Base-by-base conservation (phyloP, 140 eudicot species). In the Senecio squalidus region DNA sequence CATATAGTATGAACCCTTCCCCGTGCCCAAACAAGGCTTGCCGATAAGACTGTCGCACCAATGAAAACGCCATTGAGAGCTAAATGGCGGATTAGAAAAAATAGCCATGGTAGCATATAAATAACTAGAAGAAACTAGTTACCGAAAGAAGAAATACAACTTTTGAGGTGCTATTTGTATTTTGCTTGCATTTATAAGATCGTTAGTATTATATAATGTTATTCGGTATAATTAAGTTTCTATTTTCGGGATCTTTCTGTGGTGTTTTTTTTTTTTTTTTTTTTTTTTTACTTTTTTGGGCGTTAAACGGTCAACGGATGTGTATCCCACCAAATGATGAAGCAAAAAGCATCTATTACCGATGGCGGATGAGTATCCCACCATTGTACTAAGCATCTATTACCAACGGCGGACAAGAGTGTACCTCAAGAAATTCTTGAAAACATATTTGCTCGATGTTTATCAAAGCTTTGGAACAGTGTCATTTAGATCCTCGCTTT, bases 21-120 rank as follows among this genome's bases (percentile, higher is more conserved):
- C 89, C 0, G 89, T 87, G n/a, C 95, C 95, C 29, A 83, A 75
- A 66, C 73, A 65, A 45, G 95, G 95, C 30, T 65, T 83, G 56
- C 93, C 93, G 0, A 70, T 86, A 30, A 66, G 41, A 40, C 47
- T 86, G 22, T 44, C 71, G 55, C 58, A 31, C 55, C 4, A 34
- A 24, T 13, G 60, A n/a, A n/a, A n/a, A n/a, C n/a, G n/a, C n/a
- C n/a, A n/a, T n/a, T n/a, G n/a, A n/a, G n/a, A n/a, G n/a, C n/a
- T n/a, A n/a, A n/a, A n/a, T n/a, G n/a, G n/a, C n/a, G n/a, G n/a
- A n/a, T n/a, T n/a, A n/a, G n/a, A n/a, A n/a, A n/a, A n/a, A n/a
- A n/a, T n/a, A n/a, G n/a, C n/a, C n/a, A n/a, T n/a, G 58, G 15
- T 45, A 25, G 24, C 26, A 26, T 24, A 44, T 26, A 41, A 17